Evolutionary conservation across 768 basidiomycete genomes (phyloP), one percentile per base, ranked within the genome.

Genomic region (Crassisporium funariophilum): DNA sequence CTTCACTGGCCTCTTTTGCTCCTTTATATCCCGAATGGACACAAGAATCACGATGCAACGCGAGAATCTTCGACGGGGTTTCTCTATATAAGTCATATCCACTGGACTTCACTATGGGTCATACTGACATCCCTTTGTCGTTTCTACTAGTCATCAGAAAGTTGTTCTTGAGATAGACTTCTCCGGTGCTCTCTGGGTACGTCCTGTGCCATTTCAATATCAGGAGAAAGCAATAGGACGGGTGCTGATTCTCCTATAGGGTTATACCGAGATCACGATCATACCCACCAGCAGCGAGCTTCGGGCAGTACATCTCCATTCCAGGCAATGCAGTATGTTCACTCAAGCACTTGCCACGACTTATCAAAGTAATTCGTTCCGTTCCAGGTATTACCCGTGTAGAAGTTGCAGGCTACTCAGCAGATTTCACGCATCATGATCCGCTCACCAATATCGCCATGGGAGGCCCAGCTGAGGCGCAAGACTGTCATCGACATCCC

Each of bases 141-240:
- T 76, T 65, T 85, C 66, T 84, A 92, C 87, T 84, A 91, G 88
- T 71, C 90, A 95, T 71, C 95, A 98, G 79, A 92, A 92, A 66
- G 94, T 97, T 41, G 89, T 91, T 52, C 74, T 98, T 56, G 92
- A 95, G 71, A 83, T 98, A 51, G 91, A 95, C 74, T 93, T 97
- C 66, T 78, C 86, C 6, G 95, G 95, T 16, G 76, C 77, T 61
- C 77, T 94, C 59, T 88, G 88, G 81, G 94, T 90, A 70, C 54
- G 82, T 62, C 24, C 42, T 34, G 33, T 35, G 46, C 21, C 41
- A 19, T 31, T 43, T 41, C 46, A 42, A 15, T 27, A 43, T 44
- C 29, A 35, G 21, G 44, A 20, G 25, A 35, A 16, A 40, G 35
- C 42, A 31, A 31, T n/a, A n/a, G n/a, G n/a, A n/a, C n/a, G n/a